Evolutionary conservation across 352 stramenopile species (phyloP), one percentile per base, ranked within the genome.

Genomic region (Halophytophthora batemanensis): DNA sequence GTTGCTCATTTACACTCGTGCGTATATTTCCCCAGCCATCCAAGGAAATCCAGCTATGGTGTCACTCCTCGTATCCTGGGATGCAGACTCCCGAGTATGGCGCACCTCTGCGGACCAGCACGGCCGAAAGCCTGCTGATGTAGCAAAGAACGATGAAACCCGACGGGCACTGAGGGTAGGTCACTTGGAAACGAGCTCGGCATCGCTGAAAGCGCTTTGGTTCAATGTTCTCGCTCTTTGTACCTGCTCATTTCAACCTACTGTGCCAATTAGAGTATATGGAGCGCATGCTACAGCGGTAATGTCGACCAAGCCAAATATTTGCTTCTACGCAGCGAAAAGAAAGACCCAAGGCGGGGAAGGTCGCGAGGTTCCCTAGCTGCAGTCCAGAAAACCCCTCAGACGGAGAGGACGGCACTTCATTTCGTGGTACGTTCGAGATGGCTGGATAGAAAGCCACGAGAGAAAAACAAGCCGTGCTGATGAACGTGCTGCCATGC

Each of bases 31-130:
- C 18, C 11, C 25, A 69, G 72, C 41, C 36, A 62, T 50, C 59
- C 62, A 38, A 53, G 64, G 71, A 4, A 53, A 68, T 15, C 23
- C 59, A 14, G 60, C 53, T 11, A 65, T 77, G 45, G 13, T 71
- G 12, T 12, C 33, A 0, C 79, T 78, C 43, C 48, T 89, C 3
- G 23, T 66, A 28, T 69, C 67, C 6, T 89, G 75, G 75, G 78
- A 89, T 44, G 71, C 64, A 22, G 66, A 69, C 8, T 51, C 17
- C 0, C 41, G 53, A 1, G 34, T 70, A 3, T 83, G 77, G 74
- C 42, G 39, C 6, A 33, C 63, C 1, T 50, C 35, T 5, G 42
- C 52, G 13, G 74, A 81, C 33, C 53, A 61, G 3, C 71, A 71
- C 1, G 71, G 76, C 4, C 65, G 64, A 18, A 68, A 72, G 10